These are phyloP conservation scores for Leccinum insolens DNA, from an alignment of 1,284 basidiomycete species.

Conservation along the genomic window DNA sequence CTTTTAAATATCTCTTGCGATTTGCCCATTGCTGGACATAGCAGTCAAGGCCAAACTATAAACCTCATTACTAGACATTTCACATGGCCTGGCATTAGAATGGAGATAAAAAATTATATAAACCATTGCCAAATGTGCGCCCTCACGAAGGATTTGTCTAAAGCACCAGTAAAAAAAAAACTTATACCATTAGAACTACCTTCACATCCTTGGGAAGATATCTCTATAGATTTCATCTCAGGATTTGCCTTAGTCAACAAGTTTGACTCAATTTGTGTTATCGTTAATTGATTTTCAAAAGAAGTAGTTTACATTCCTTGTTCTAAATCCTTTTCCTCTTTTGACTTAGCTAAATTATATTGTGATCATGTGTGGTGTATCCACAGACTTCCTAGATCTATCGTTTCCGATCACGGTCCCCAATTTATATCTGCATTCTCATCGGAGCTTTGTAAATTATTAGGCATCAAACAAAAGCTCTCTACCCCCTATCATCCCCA, in stretches of 20 bases:
- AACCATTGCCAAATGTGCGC: background rate
- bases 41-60: rapidly evolving
- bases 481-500: background rate
- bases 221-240: background rate
- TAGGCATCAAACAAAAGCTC: no score
- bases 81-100: background rate
- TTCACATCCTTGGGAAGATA: background rate
- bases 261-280: background rate
- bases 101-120: background rate
- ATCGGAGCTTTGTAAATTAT: background rate
- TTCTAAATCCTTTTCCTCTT: no score
- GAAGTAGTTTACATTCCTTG: background rate
- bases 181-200: background rate
- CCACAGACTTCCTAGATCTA: background rate
- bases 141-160: background rate
- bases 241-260: background rate
- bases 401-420: background rate
- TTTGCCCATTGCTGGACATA: background rate
- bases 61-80: background rate
- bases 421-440: background rate
- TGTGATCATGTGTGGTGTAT: background rate
- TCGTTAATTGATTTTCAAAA: background rate
- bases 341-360: no score
- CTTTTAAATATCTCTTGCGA: no score
- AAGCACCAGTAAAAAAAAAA: background rate